A percentile compares a stretch with the other conserved stretches of the same genome.
Conservation (phyloP, 2,329 filamentous ascomycete species). For the Aspergillus novoparasiticus region DNA sequence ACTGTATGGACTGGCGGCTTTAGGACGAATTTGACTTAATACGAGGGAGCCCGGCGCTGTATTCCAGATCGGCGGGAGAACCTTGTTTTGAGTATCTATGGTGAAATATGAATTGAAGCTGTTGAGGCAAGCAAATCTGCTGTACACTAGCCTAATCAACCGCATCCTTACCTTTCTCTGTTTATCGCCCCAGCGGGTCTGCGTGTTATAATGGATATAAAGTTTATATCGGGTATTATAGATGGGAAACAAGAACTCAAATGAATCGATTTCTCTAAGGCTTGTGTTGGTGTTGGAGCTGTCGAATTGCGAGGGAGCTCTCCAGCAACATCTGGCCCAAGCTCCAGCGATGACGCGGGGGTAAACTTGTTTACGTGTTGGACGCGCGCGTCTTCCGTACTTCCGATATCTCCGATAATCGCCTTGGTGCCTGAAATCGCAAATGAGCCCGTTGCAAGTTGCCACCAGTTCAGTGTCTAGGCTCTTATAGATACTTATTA, state of each 20-base stretch:
- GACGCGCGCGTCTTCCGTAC: conserved; percentile 18
- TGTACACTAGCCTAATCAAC: conserved; percentile 34
- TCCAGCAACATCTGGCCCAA: conserved; percentile 20
- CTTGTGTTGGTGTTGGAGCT: background rate
- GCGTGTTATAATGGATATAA: background rate
- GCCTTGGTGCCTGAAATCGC: conserved; percentile 19
- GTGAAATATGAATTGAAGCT: conserved; percentile 25
- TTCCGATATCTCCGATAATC: conserved; percentile 23
- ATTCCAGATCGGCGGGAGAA: conserved; percentile 18
- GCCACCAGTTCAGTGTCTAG: background rate
- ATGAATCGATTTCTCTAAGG: background rate
- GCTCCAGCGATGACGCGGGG: conserved; percentile 23
- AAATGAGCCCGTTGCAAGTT: background rate
- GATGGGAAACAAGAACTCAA: background rate
- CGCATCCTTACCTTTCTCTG: conserved; percentile 15
- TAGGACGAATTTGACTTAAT: conserved; percentile 34
- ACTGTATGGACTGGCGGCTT: conserved; percentile 29
- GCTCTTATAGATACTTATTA: background rate
- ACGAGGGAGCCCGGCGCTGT: conserved; percentile 26
- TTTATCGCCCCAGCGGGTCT: background rate
- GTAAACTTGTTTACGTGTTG: conserved; percentile 24
- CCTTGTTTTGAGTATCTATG: conserved; percentile 24
- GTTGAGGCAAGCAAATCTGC: conserved; percentile 25
- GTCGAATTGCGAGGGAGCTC: background rate
- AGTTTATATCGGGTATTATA: no score